phyloP scores from a whole-genome alignment of 2,329 filamentous ascomycete genomes.

The Ophiostoma perfectum region DNA sequence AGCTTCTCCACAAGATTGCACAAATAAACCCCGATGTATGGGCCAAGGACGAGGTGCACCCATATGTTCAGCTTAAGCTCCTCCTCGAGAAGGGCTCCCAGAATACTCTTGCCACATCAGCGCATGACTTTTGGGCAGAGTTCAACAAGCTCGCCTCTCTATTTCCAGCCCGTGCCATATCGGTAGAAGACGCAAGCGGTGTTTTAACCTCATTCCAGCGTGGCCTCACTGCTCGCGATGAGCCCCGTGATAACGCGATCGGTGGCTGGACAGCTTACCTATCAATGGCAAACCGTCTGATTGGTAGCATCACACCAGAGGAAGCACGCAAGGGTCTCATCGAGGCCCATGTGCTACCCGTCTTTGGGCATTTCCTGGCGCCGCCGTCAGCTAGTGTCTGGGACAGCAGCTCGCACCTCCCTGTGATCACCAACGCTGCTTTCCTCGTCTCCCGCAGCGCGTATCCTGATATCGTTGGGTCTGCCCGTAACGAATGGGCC shows the following conservation, averaged over 20 bases:
- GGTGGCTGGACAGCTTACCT: slow-evolving; percentile 74
- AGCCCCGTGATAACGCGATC: slow-evolving; percentile 61
- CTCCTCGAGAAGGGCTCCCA: slow-evolving; percentile 84
- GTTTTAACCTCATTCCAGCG: slow-evolving; percentile 63
- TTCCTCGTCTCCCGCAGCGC: slow-evolving; percentile 40
- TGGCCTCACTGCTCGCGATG: slow-evolving; percentile 69
- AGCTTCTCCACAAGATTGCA: slow-evolving; percentile 63
- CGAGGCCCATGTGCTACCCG: slow-evolving; percentile 47
- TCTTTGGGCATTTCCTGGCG: slow-evolving; percentile 52
- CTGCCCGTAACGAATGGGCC: slow-evolving; percentile 57
- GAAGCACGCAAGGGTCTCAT: slow-evolving; percentile 43
- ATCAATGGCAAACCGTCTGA: slow-evolving; percentile 52
- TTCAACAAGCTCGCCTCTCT: slow-evolving; percentile 59
- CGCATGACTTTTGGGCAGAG: slow-evolving; percentile 65
- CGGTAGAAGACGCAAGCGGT: slow-evolving; percentile 48
- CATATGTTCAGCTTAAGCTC: slow-evolving; percentile 54
- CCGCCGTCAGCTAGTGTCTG: slow-evolving; percentile 39
- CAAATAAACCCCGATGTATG: slow-evolving; percentile 62
- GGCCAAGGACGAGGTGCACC: slow-evolving; percentile 56
- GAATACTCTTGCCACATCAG: slow-evolving; percentile 44
- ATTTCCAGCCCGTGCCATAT: slow-evolving; percentile 45
- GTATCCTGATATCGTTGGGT: slow-evolving; percentile 40
- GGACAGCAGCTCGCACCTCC: slow-evolving; percentile 33
- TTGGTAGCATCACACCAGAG: slow-evolving; percentile 41
- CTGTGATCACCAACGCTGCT: slow-evolving; percentile 45